Evolutionary conservation across 306 rosid species (phyloP), one percentile per base, ranked within the genome.

Genomic region (Inga oerstediana): DNA sequence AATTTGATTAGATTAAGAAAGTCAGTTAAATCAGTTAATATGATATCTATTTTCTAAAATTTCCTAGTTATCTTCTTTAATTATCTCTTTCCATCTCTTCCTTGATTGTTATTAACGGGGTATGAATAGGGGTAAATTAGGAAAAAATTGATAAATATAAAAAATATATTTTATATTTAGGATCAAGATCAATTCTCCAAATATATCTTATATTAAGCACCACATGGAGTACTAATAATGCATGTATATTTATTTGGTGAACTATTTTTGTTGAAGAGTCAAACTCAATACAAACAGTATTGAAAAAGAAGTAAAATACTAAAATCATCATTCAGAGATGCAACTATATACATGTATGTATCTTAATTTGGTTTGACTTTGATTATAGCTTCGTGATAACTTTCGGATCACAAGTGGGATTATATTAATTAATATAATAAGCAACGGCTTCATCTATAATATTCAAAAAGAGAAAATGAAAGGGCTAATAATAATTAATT

Each of bases 301-400:
- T 39, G 30, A 69, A 49, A 39, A 51, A 17, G 46, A 51, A 51
- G 46, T 79, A 20, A 37, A 43, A 58, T 11, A 51, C 32, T 79
- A 20, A 37, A 43, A 58, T 11, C 37, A 20, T 30, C 45, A 67
- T 17, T 17, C 35, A 34, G 8, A 65, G 9, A 2, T 76, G 51
- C 44, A 54, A 67, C 45, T 72, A 39, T 24, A 16, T 56, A 2
- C 20, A 10, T 20, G 8, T 56, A 16, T 16, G 3, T 6, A 58
- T 7, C 32, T 59, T 59, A 59, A 59, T 43, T 66, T 5, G 51
- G n/a, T 75, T 75, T 75, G 79, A 75, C 68, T 56, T 20, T 35
- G 35, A n/a, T 56, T 10, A 52, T 52, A 19, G 34, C 32, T 52
- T 12, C 20, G 49, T 16, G 59, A 52, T 52, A 52, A 45, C 13